Percentiles rank a stretch among this genome's conserved stretches.
Conservation (phyloP, 768 basidiomycete genomes). For the Suillus spraguei region DNA sequence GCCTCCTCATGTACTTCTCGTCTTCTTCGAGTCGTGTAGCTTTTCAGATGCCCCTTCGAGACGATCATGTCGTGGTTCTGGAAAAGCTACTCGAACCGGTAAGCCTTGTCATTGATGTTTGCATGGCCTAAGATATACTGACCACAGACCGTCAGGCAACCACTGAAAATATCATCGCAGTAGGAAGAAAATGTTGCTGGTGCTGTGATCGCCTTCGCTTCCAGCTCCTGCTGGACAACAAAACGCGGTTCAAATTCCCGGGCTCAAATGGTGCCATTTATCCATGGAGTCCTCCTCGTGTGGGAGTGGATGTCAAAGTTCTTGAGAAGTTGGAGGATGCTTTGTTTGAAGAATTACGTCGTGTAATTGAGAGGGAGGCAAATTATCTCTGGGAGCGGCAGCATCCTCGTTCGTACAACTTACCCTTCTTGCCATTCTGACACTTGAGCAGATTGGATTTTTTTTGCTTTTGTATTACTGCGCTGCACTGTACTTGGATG, state of each 20-base stretch:
- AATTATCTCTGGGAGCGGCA: too few relatives aligned
- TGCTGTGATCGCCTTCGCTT: neutral
- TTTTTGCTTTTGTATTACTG: too few relatives aligned
- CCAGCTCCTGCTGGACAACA: neutral
- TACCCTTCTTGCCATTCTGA: too few relatives aligned
- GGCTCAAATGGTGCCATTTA: conserved; percentile 1
- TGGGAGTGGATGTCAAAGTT: neutral
- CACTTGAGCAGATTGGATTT: too few relatives aligned
- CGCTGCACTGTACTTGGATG: too few relatives aligned
- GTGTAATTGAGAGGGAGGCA: too few relatives aligned
- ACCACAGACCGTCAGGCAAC: neutral
- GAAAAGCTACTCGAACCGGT: neutral
- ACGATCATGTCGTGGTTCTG: neutral
- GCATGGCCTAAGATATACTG: neutral
- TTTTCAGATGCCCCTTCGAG: neutral
- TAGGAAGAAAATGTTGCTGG: neutral
- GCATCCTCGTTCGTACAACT: too few relatives aligned
- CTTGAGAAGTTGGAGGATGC: neutral
- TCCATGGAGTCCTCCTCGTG: conserved; percentile 3
- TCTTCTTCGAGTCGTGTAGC: neutral
- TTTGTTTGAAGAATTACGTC: neutral
- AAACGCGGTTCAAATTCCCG: neutral
- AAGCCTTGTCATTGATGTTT: neutral
- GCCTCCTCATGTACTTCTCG: conserved; percentile 2
- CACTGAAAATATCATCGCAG: neutral